These are phyloP conservation scores for Fusarium sp. DNA, from an alignment of 2,329 filamentous ascomycete species.

Conservation along the genomic window DNA sequence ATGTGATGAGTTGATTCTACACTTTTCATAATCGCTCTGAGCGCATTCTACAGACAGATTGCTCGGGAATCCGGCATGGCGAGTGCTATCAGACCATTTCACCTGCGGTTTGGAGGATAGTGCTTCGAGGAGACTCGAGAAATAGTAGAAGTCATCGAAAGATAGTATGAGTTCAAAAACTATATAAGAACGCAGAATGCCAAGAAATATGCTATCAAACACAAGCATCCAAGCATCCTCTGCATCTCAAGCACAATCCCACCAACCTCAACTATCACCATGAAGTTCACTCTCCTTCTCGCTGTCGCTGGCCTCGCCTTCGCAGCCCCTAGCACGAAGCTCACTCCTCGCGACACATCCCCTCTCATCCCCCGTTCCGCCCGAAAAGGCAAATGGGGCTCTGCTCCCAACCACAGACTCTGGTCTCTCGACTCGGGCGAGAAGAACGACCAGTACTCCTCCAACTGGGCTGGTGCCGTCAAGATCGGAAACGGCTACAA, in stretches of 20 bases:
- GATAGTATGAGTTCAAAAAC: accelerated
- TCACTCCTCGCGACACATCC: slow-evolving; percentile 12
- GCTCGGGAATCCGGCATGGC: slow-evolving; percentile 8
- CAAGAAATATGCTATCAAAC: not conserved
- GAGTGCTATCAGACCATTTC: not conserved
- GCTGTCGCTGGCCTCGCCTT: slow-evolving; percentile 1
- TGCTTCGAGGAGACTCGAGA: not conserved
- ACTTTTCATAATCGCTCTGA: too few species aligned
- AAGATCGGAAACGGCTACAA: slow-evolving; percentile 13
- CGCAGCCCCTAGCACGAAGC: slow-evolving; percentile 18
- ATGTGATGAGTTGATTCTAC: not conserved
- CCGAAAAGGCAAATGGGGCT: slow-evolving; percentile 11
- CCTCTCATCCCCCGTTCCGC: slow-evolving; percentile 16
- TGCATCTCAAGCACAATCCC: not conserved
- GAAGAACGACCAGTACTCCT: slow-evolving; percentile 16
- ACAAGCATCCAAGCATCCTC: not conserved
- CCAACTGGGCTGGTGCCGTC: slow-evolving; percentile 14
- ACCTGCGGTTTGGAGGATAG: slow-evolving; percentile 15
- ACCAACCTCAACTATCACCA: not conserved
- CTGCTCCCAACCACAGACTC: slow-evolving; percentile 11
- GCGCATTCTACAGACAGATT: not conserved
- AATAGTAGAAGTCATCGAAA: not conserved
- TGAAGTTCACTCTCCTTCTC: slow-evolving; percentile 23
- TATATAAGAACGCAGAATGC: not conserved
- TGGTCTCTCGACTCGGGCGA: slow-evolving; percentile 3